These are phyloP conservation scores for Chrysoporthe puriensis DNA, from an alignment of 2,329 filamentous ascomycete species.

Conservation along the genomic window DNA sequence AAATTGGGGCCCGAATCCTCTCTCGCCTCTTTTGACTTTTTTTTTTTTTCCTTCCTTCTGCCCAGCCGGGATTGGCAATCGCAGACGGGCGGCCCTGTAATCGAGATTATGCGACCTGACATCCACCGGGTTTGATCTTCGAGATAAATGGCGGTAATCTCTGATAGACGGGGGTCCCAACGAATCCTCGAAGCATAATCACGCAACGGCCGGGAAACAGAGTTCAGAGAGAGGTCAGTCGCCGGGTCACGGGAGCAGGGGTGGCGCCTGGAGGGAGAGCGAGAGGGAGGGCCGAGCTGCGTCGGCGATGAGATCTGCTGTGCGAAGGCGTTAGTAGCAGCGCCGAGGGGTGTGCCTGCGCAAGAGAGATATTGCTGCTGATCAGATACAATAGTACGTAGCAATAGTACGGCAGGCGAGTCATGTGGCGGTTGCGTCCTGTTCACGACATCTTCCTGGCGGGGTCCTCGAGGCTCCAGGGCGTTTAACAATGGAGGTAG, in stretches of 20 bases:
- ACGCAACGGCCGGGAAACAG: neutral
- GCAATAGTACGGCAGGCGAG: neutral
- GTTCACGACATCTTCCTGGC: too few relatives aligned
- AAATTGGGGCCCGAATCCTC: neutral
- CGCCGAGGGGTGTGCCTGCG: too few relatives aligned
- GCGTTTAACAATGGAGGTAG: neutral
- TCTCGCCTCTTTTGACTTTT: neutral
- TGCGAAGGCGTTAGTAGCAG: neutral
- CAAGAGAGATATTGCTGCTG: neutral
- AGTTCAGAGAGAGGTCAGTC: neutral
- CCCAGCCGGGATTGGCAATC: neutral
- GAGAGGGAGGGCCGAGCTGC: too few relatives aligned
- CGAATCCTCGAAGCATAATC: neutral
- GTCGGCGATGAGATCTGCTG: neutral
- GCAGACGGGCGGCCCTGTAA: neutral
- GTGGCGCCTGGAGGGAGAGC: neutral
- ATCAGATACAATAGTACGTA: neutral
- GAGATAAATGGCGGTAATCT: too few relatives aligned
- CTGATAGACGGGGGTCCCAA: neutral
- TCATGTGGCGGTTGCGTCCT: too few relatives aligned
- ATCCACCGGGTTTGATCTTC: neutral
- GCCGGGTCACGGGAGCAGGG: neutral
- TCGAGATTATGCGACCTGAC: neutral
- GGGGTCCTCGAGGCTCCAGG: too few relatives aligned
- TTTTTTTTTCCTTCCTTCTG: neutral